Evolutionary conservation across 2,329 filamentous ascomycete genomes (phyloP), one percentile per base, ranked within the genome.

Genomic region (Fonsecaea erecta): DNA sequence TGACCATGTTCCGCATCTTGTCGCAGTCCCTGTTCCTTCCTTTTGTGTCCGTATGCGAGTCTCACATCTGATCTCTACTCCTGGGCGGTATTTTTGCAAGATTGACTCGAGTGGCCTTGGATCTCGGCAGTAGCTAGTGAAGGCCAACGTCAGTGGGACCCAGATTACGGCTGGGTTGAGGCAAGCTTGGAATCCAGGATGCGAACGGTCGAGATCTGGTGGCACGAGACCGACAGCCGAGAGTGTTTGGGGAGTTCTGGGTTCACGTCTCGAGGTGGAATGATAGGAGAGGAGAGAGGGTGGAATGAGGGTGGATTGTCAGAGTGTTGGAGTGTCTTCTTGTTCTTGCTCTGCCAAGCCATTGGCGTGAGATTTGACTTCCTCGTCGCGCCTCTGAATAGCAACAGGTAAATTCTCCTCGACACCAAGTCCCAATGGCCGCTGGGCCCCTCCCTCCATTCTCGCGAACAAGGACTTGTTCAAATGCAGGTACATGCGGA

Each of bases 401-500:
- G 43, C 43, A 48, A 12, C 43, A 48, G 43, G 18, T 18, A 48
- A 48, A 48, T 24, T 24, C 21, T 24, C n/a, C 21, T 48, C 21
- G 43, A 24, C 40, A 24, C 43, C 43, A n/a, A n/a, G 6, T 24
- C 43, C 43, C 18, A 24, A 40, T 40, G 32, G 32, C 32, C 3
- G 32, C 32, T 7, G 4, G 6, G 6, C 2, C 3, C 37, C 37
- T 40, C 14, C 14, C 18, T 12, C 43, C 21, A 18, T 21, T 48
- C 18, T 48, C 43, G 43, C 40, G 11, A 18, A 30, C 26, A 3
- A 30, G 12, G 9, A 32, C 4, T 24, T 14, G 16, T 37, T 40
- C 54, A n/a, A 43, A 60, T 60, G 57, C 57, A 60, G 57, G 57
- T 52, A 60, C 57, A 21, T 9, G 8, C 37, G 37, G 18, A 9